These are phyloP conservation scores for Hyphopichia burtonii DNA, from an alignment of 1,139 yeast genomes.

Conservation along the genomic window DNA sequence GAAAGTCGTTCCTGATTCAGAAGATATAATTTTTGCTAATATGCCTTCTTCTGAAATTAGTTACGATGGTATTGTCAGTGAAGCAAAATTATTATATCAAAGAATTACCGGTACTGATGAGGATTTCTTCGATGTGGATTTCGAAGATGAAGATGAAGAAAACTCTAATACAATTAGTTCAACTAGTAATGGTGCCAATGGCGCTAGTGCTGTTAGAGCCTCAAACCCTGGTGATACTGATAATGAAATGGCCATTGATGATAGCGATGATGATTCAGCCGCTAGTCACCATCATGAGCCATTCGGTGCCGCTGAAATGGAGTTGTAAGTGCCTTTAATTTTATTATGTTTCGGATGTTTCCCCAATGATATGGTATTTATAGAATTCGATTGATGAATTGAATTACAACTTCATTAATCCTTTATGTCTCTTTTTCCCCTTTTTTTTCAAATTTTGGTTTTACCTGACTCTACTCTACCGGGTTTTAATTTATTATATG, in stretches of 20 bases:
- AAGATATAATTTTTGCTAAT: conserved; percentile 59
- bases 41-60: conserved; percentile 84
- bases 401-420: background rate
- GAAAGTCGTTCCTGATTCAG: conserved; percentile 29
- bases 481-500: too few species aligned
- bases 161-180: conserved; percentile 13
- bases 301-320: conserved; percentile 71
- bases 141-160: conserved; percentile 86
- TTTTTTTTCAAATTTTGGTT: background rate
- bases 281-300: conserved; percentile 45
- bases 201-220: conserved; percentile 1
- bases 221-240: conserved; percentile 19
- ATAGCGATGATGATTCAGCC: conserved; percentile 30
- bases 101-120: conserved; percentile 88
- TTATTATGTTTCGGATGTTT: background rate
- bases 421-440: background rate
- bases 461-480: too few species aligned
- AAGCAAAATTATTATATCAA: conserved; percentile 73
- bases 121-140: conserved; percentile 93
- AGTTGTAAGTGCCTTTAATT: conserved; percentile 32
- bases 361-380: background rate
- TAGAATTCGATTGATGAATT: background rate
- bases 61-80: conserved; percentile 85
- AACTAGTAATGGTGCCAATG: conserved; percentile 4
- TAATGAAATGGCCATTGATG: conserved; percentile 41